Evolutionary conservation across 129 eudicot genomes (phyloP), one percentile per base, ranked within the genome.

Genomic region (Centrapalus pauciflorus): DNA sequence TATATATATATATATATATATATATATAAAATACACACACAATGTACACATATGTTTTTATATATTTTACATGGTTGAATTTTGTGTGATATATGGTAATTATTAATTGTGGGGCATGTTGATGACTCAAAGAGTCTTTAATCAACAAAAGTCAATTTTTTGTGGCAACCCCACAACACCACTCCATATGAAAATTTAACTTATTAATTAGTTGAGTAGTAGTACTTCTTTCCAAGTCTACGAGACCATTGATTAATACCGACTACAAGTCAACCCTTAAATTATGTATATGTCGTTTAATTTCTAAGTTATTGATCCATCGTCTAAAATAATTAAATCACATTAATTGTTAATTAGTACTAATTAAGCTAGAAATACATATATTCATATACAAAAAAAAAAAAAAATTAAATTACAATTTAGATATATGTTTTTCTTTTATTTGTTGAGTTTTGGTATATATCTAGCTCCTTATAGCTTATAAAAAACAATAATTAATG

Each of bases 201-300:
- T 65, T 72, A n/a, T n/a, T n/a, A n/a, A n/a, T 72, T 65, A 34
- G 48, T n/a, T 51, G 56, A 35, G 75, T 43, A 43, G n/a, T n/a
- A n/a, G n/a, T n/a, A n/a, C n/a, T n/a, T n/a, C n/a, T 35, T 61
- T 51, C 41, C 0, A 72, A 46, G 78, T 66, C 78, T 46, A 72
- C 1, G 69, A 57, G 50, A 10, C 66, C 46, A 78, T 66, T 67
- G 66, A 78, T 72, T 74, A 72, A 67, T 66, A 57, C 67, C 73
- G 24, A 66, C 79, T 74, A 26, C 61, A 74, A 74, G 79, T 74
- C 74, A 74, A 66, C 68, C 34, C 25, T 25, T 58, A 2, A 32
- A 55, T 30, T 56, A 66, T 43, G 13, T 43, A 43, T 17, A 33
- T 33, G 0, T n/a, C n/a, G n/a, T n/a, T n/a, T n/a, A n/a, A n/a